Percentiles rank a stretch among this genome's conserved stretches.
Conservation (phyloP, 805 yeast species). For the Candida wancherniae region DNA sequence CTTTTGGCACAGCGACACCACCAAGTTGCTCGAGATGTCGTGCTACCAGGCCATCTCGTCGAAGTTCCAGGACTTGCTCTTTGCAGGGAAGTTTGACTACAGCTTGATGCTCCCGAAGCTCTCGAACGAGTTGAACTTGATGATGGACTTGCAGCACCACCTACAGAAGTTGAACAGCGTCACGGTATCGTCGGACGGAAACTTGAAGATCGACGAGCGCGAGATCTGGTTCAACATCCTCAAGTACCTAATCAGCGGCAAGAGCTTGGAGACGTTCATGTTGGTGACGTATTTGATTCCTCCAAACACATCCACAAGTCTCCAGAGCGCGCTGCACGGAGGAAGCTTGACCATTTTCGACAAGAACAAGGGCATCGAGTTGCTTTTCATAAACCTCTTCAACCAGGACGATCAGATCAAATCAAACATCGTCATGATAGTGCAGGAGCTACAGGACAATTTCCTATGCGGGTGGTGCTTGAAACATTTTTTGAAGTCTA, state of each 20-base stretch:
- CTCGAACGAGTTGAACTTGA: slow-evolving; percentile 37
- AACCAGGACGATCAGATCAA: slow-evolving; percentile 38
- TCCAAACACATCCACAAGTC: slow-evolving; percentile 35
- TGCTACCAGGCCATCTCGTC: slow-evolving; percentile 37
- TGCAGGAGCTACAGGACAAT: slow-evolving; percentile 41
- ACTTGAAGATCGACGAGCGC: slow-evolving; percentile 22
- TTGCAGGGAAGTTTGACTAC: slow-evolving; percentile 28
- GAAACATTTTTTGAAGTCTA: slow-evolving; percentile 31
- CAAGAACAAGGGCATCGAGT: slow-evolving; percentile 42
- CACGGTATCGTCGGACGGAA: slow-evolving; percentile 5
- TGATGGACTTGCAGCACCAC: slow-evolving; percentile 41
- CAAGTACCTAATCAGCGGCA: slow-evolving; percentile 39
- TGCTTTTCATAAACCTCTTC: slow-evolving; percentile 37
- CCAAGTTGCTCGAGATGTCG: slow-evolving; percentile 36
- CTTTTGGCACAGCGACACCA: slow-evolving; percentile 39
- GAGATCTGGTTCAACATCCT: slow-evolving; percentile 41
- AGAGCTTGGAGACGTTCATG: slow-evolving; percentile 36
- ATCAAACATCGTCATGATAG: slow-evolving; percentile 36
- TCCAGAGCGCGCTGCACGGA: slow-evolving; percentile 35
- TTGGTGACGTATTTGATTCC: slow-evolving; percentile 39
- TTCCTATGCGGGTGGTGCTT: slow-evolving; percentile 44
- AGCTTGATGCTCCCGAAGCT: slow-evolving; percentile 32
- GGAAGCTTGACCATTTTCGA: slow-evolving; percentile 40
- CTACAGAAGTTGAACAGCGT: slow-evolving; percentile 31
- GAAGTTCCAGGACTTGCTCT: slow-evolving; percentile 32